Base-by-base conservation (phyloP, 768 basidiomycete genomes). In the Podaxis carcinomalis region DNA sequence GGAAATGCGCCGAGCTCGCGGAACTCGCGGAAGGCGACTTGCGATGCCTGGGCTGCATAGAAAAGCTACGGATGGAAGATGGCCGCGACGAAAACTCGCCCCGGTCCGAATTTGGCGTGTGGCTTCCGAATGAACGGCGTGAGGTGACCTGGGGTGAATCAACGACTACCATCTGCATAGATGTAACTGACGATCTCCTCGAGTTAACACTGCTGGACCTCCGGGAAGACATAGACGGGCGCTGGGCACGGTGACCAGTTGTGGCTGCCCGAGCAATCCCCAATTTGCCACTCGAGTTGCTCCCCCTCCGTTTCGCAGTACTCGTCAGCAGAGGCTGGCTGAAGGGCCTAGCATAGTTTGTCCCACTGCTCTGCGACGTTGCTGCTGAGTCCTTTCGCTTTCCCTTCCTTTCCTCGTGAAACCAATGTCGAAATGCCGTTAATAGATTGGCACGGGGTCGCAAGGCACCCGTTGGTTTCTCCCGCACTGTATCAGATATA, bases 201-300 rank as follows among this genome's bases (percentile, higher is more conserved):
- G 95, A 97, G 69, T 94, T 95, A 64, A 95, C 90, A 61, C 92
- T 94, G 70, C 92, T 95, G 13, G 93, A 95, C 27, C 95, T 85
- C 51, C 90, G 83, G 23, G 94, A 95, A 0, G 90, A 91, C 46
- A 87, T 74, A 0, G 90, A 89, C 0, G 86, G 86, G 14, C 92
- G 83, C 55, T 88, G 87, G 14, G 79, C 74, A 59, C 88, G 82
- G 62, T 87, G 82, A 16, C 80, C 80, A 27, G 58, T 23, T 4
- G 47, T 23, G 47, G 40, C 49, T 16, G 51, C 27, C 25, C 70
- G 70, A 32, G 65, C 46, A 27, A 23, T 27, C 49, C 63, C 64
- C 28, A 69, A 68, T 57, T 69, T 73, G 23, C 71, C 68, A 27
- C 73, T 65, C 1, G 68, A 74, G 35, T 75, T 78, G 64, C 84